Evolutionary conservation across 192 early-diverging fungal species (phyloP), one percentile per base, ranked within the genome.

Genomic region (Jimgerdemannia lactiflua): DNA sequence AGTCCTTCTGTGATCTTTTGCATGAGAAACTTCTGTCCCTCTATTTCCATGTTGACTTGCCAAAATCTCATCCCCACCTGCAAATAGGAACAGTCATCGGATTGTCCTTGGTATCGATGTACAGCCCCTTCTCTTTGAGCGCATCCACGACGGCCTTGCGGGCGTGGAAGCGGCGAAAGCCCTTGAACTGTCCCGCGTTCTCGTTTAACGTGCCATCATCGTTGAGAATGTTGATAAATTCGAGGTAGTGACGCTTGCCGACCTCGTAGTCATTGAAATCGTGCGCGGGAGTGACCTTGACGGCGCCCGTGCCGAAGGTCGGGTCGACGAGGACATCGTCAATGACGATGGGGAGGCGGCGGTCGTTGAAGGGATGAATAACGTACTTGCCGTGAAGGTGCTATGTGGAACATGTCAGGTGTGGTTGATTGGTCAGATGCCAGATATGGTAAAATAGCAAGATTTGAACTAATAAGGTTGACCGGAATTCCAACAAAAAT

Each of bases 221-320:
- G 79, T 97, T 99, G 75, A 99, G 88, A 70, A 99, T 92, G 81
- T 98, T 98, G 87, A 99, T 98, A 72, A 98, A 97, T 81, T 94
- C 89, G 20, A 98, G 87, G 70, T 92, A 91, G 79, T 98, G 92
- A 41, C 98, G 92, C 86, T 98, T 97, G 75, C 97, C 98, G 69
- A 97, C 93, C 75, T 91, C 91, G 74, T 94, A 98, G 90, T 99
- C 98, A 87, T 98, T 97, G 74, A 89, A 88, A 84, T 99, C 98
- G 82, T 99, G 98, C 29, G 98, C 96, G 3, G 98, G 98, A 1
- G 98, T 99, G 73, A 99, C 97, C 85, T 99, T 99, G 74, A 99
- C 98, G 74, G 96, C 96, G 80, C 98, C 98, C 42, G 98, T 98
- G 82, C 98, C 97, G 79, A 97, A 98, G 4, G 88, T 89, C 88